Percentiles rank a stretch among this genome's conserved stretches.
phyloP scores from a whole-genome alignment of 1,139 yeast species.

The Diutina neorugosa region DNA sequence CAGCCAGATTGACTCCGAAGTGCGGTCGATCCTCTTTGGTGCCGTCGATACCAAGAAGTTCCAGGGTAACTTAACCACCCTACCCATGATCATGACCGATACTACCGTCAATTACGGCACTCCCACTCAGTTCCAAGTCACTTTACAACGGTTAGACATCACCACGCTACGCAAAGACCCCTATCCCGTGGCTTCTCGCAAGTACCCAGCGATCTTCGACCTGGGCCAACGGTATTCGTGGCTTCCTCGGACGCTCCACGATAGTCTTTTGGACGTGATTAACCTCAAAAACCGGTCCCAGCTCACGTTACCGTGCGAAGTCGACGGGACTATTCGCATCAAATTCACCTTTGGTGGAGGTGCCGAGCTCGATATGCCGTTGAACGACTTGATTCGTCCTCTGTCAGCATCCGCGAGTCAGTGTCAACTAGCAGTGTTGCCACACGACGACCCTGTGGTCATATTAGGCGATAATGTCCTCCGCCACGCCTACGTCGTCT shows the following conservation, averaged over 20 bases:
- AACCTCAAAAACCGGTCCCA: not conserved
- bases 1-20: not conserved
- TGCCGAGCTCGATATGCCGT: not conserved
- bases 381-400: not conserved
- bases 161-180: not conserved
- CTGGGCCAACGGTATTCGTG: not conserved
- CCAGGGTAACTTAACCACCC: not conserved
- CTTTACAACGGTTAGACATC: not conserved
- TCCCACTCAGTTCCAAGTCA: not conserved
- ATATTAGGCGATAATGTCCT: slow-evolving; percentile 61
- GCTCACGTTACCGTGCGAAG: not conserved
- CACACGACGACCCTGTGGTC: not conserved
- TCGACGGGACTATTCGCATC: not conserved
- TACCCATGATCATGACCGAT: slow-evolving; percentile 3
- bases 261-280: not conserved
- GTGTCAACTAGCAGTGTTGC: not conserved
- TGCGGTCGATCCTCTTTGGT: not conserved
- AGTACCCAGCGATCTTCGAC: not conserved
- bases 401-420: not conserved
- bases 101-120: not conserved
- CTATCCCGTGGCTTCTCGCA: not conserved
- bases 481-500: slow-evolving; percentile 65
- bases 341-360: slow-evolving; percentile 1
- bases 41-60: slow-evolving; percentile 2
- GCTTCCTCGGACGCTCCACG: not conserved